Conservation (phyloP, 2,329 filamentous ascomycete species). For the Atkinsonella hypoxylon region DNA sequence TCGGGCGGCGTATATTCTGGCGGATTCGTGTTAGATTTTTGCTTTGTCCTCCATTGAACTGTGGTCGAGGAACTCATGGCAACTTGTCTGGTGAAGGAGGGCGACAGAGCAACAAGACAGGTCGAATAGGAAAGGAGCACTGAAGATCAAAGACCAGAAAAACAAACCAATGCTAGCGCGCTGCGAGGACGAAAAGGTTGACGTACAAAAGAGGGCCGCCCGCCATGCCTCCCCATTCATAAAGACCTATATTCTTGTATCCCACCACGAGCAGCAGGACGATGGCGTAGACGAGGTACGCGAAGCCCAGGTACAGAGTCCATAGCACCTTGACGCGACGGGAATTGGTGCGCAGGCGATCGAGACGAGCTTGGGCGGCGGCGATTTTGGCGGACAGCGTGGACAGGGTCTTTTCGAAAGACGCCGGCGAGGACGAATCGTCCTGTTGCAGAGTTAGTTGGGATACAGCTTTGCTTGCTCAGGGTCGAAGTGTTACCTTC, state of each 20-base stretch:
- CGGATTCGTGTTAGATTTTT: conserved; percentile 1
- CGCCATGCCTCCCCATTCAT: conserved; percentile 67
- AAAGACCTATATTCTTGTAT: conserved; percentile 60
- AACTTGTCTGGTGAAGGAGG: no score
- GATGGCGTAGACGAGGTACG: conserved; percentile 76
- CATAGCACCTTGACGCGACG: conserved; percentile 73
- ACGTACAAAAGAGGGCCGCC: conserved; percentile 68
- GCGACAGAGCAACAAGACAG: no score
- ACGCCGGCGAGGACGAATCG: conserved; percentile 71
- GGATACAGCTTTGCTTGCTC: background rate
- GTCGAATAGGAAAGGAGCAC: background rate
- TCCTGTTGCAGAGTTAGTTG: conserved; percentile 36
- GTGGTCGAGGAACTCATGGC: background rate
- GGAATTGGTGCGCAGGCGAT: conserved; percentile 57
- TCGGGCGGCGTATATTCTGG: conserved; percentile 69
- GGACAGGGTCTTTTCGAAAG: conserved; percentile 85
- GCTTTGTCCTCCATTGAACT: background rate
- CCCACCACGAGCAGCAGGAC: conserved; percentile 78
- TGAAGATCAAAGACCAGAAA: background rate
- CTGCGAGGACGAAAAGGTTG: background rate
- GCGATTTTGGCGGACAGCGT: conserved; percentile 73
- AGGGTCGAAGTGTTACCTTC: conserved; percentile 6
- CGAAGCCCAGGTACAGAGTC: conserved; percentile 83
- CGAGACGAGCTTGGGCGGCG: conserved; percentile 59
- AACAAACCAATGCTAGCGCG: no score